Evolutionary conservation across 345 rosid species (phyloP).

Genomic region (Gossypium arboreum): DNA sequence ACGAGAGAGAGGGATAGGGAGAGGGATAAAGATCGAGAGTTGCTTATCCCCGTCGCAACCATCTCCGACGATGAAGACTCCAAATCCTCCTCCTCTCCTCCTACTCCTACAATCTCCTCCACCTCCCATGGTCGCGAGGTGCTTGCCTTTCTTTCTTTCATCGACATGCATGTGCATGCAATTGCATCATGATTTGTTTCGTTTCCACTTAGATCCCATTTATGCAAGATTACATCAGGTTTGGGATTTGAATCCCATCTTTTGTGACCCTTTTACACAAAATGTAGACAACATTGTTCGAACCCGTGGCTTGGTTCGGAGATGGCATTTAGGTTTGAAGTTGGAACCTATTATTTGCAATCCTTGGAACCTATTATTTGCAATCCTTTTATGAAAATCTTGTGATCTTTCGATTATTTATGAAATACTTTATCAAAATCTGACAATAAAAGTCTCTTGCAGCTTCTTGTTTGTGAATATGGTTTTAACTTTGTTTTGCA

Average conservation of each 20-base stretch:
- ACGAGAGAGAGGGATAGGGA: slow-evolving; percentile 36
- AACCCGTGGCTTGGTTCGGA: background rate
- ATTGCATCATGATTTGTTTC: background rate
- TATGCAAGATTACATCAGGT: background rate
- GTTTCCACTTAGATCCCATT: background rate
- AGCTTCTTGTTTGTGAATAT: background rate
- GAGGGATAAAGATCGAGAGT: slow-evolving; percentile 38
- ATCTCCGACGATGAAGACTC: slow-evolving; percentile 22
- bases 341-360: background rate
- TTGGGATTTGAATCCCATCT: background rate
- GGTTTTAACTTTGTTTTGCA: background rate
- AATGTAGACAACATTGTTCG: background rate
- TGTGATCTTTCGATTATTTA: background rate
- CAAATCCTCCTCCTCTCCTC: slow-evolving; percentile 24
- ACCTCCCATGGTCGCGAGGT: slow-evolving; percentile 57
- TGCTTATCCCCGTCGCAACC: slow-evolving; percentile 43
- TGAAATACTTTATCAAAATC: background rate
- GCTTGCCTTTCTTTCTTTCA: background rate
- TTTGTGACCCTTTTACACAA: background rate
- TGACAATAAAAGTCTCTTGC: background rate
- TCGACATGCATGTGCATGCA: background rate
- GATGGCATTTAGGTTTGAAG: background rate
- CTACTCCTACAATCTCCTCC: slow-evolving; percentile 12
- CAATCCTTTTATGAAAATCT: no score
- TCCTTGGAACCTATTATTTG: background rate